Evolutionary conservation across 768 basidiomycete genomes (phyloP), one percentile per base, ranked within the genome.

Genomic region (Asterophora parasitica): DNA sequence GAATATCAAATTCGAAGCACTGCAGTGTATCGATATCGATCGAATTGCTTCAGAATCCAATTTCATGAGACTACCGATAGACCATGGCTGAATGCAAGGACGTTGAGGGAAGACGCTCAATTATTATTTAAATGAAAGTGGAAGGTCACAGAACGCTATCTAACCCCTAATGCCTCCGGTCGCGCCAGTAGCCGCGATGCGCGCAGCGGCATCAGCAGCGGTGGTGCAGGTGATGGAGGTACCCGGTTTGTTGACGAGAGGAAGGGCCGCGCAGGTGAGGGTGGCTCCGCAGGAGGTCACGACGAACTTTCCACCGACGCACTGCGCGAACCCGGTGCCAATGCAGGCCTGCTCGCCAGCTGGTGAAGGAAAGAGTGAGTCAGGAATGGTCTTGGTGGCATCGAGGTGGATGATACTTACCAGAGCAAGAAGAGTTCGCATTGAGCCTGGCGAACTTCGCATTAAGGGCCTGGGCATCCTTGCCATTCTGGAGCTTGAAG

Each of bases 221-320:
- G 76, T 78, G 12, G 69, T 71, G 63, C 79, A 82, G 10, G 75
- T 66, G 50, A 81, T 65, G 5, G 72, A 75, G 7, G 78, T 79
- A 34, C 79, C 80, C 9, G 70, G 47, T 26, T 62, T 67, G 63
- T 79, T 78, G 46, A 81, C 78, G 19, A 82, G 69, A 19, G 79
- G 79, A 39, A 81, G 71, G 4, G 77, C 78, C 26, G 68, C 68
- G 43, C 79, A 81, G 4, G 61, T 64, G 26, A 67, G 57, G 2
- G 65, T 63, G 32, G 56, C 59, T 20, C 61, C 59, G 46, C 79
- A 82, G 0, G 56, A 45, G 0, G 67, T 69, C 12, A 66, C 44
- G 1, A 60, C 67, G 44, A 77, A 80, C 48, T 69, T 63, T n/a
- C 75, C 76, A n/a, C 54, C 59, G 20, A 71, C 72, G 49, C 79